A percentile compares a stretch with the other conserved stretches of the same genome.
These are phyloP conservation scores for Quercus gilva DNA, from an alignment of 306 rosid species.

Conservation along the genomic window DNA sequence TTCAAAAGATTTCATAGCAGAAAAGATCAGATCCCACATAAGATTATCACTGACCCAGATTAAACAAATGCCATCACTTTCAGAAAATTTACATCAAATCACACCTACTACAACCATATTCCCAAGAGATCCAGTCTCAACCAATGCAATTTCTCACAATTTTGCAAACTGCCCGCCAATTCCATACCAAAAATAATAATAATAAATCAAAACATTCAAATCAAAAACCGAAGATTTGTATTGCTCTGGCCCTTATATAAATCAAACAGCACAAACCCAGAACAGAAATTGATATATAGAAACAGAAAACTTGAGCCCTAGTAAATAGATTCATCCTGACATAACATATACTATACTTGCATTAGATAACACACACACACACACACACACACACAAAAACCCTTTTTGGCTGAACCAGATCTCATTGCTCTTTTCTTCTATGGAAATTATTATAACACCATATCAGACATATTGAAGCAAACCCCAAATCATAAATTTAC, in stretches of 20 bases:
- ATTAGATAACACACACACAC: background rate
- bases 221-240: too few species aligned
- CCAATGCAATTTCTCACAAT: too few species aligned
- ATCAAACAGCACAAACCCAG: background rate
- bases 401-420: conserved; percentile 27
- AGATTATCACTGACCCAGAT: background rate
- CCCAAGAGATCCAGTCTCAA: conserved; percentile 34
- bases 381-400: background rate
- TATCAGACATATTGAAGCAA: too few species aligned
- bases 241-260: too few species aligned
- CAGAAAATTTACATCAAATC: background rate
- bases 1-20: background rate
- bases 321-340: background rate
- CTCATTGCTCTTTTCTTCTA: conserved; percentile 24
- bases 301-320: background rate
- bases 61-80: background rate
- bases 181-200: background rate
- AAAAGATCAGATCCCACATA: conserved; percentile 28
- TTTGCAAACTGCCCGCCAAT: too few species aligned
- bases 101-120: conserved; percentile 15
- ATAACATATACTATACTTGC: background rate
- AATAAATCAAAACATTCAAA: too few species aligned
- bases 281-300: background rate
- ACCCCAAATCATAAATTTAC: too few species aligned
- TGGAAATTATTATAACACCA: background rate